These are phyloP conservation scores for Gossypium stocksii DNA, from an alignment of 345 rosid genomes.

Conservation along the genomic window DNA sequence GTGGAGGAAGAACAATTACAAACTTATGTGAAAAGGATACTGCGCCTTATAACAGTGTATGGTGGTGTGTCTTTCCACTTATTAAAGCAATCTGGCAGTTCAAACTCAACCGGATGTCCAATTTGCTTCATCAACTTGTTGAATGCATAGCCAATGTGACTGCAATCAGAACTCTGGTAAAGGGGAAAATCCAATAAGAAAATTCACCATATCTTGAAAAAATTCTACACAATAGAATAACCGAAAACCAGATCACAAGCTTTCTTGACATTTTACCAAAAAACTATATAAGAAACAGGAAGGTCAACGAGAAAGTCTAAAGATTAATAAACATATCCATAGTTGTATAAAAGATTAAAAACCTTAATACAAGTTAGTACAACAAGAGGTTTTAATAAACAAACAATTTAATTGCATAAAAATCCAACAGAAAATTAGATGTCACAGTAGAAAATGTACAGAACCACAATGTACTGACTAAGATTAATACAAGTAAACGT, in stretches of 20 bases:
- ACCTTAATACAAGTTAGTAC: no score
- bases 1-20: background rate
- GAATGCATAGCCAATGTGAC: conserved; percentile 49
- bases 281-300: no score
- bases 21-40: conserved; percentile 43
- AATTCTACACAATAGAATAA: background rate
- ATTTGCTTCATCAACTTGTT: conserved; percentile 53
- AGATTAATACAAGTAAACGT: background rate
- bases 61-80: conserved; percentile 61
- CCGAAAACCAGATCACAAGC: no score
- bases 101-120: conserved; percentile 65
- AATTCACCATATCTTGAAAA: background rate
- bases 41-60: conserved; percentile 73
- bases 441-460: background rate
- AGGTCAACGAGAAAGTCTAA: no score
- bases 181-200: conserved; percentile 18
- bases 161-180: conserved; percentile 45
- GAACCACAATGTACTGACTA: background rate
- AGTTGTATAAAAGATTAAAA: no score
- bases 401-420: no score
- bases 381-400: no score
- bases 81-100: conserved; percentile 73
- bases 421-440: no score
- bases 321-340: no score
- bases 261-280: no score